phyloP scores from a whole-genome alignment of 1,284 basidiomycete genomes.

The Melampsora americana region DNA sequence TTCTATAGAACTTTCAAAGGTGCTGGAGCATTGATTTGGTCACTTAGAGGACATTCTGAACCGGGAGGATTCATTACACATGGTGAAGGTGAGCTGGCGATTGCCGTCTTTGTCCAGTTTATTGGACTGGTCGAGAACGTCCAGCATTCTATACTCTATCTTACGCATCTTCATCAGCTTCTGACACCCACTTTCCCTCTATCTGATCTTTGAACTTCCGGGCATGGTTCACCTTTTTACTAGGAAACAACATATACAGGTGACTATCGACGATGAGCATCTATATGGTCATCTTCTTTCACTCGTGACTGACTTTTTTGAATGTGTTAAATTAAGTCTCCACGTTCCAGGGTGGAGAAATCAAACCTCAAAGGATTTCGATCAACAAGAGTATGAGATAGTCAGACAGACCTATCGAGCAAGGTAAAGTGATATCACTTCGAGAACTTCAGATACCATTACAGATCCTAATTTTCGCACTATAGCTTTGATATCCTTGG shows the following conservation, averaged over 20 bases:
- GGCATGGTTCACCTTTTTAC: too few relatives aligned
- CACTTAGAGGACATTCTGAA: conserved; percentile 31
- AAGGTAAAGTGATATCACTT: conserved; percentile 2
- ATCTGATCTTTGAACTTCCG: too few relatives aligned
- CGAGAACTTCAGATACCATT: neutral
- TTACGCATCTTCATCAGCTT: too few relatives aligned
- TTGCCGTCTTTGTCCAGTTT: too few relatives aligned
- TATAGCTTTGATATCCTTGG: conserved; percentile 20
- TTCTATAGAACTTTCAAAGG: conserved; percentile 26
- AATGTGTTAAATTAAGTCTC: neutral
- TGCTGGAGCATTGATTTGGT: conserved; percentile 38
- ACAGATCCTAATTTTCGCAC: neutral
- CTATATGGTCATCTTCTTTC: neutral
- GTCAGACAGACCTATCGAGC: conserved; percentile 29
- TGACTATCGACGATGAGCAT: neutral
- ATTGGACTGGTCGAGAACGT: too few relatives aligned
- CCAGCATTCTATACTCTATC: too few relatives aligned
- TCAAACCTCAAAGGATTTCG: conserved; percentile 34
- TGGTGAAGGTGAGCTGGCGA: conserved; percentile 3
- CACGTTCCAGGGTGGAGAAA: conserved; percentile 39
- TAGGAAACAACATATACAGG: conserved; percentile 13
- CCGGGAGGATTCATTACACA: conserved; percentile 23
- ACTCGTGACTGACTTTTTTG: neutral
- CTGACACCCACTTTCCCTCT: too few relatives aligned
- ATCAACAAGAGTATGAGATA: conserved; percentile 14